These are phyloP conservation scores for Solioccasus polychromus DNA, from an alignment of 768 basidiomycete genomes.

Conservation along the genomic window DNA sequence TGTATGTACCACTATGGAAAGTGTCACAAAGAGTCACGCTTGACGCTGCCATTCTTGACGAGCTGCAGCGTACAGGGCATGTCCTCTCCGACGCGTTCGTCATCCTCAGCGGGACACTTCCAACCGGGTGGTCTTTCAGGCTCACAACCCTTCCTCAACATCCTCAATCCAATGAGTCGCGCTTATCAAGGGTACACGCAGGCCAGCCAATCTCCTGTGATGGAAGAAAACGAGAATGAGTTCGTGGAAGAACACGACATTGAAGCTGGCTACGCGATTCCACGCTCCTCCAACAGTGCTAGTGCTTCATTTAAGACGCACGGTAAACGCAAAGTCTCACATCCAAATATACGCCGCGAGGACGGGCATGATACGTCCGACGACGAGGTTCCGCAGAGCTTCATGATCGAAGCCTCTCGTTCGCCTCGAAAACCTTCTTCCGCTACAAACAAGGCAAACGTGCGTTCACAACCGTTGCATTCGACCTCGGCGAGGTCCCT, in stretches of 20 bases:
- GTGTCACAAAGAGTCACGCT: constrained; percentile 9
- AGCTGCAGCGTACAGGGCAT: too few relatives aligned
- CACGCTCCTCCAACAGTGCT: constrained; percentile 29
- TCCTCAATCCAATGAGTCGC: constrained; percentile 78
- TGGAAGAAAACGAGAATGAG: constrained; percentile 58
- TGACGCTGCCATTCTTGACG: constrained; percentile 12
- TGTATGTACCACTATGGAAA: constrained; percentile 5
- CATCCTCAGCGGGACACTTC: constrained; percentile 16
- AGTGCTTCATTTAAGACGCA: constrained; percentile 35
- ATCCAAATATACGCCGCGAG: constrained; percentile 70
- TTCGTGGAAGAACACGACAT: constrained; percentile 48
- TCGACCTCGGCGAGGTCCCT: constrained; percentile 43
- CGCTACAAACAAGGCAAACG: constrained; percentile 35
- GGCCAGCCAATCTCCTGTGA: constrained; percentile 68
- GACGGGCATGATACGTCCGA: constrained; percentile 69
- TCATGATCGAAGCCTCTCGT: constrained; percentile 72
- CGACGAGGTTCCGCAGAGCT: constrained; percentile 82
- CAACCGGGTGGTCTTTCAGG: constrained; percentile 37
- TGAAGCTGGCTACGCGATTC: constrained; percentile 55
- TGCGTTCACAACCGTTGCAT: constrained; percentile 50
- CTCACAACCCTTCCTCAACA: constrained; percentile 76
- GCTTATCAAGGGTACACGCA: constrained; percentile 73
- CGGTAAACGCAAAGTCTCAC: constrained; percentile 52
- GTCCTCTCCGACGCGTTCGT: constrained; percentile 19
- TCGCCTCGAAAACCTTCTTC: constrained; percentile 38